phyloP scores from a whole-genome alignment of 441 rosid genomes.

The Geranium incanum region DNA sequence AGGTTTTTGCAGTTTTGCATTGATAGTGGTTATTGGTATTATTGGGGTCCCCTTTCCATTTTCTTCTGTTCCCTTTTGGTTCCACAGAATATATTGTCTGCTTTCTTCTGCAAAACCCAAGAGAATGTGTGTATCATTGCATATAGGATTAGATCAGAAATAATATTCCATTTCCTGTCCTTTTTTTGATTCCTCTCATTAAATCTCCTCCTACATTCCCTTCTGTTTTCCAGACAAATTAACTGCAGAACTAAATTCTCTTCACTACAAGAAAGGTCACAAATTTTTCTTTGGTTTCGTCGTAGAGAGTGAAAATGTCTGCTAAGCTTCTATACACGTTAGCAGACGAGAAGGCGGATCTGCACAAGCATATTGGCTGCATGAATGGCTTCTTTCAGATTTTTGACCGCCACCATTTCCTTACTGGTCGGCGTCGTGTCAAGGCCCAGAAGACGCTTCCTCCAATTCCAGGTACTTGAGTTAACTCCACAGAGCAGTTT shows the following conservation, averaged over 20 bases:
- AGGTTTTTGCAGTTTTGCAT: conserved; percentile 24
- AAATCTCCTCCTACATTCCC: conserved; percentile 27
- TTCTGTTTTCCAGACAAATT: conserved; percentile 22
- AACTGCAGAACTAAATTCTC: conserved; percentile 17
- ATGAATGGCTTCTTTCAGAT: conserved; percentile 80
- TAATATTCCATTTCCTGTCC: conserved; percentile 20
- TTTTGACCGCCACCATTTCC: conserved; percentile 63
- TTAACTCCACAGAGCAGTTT: too few species aligned
- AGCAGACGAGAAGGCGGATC: conserved; percentile 71
- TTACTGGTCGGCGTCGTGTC: conserved; percentile 3
- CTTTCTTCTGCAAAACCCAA: conserved; percentile 15
- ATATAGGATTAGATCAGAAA: conserved; percentile 14
- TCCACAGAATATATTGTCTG: conserved; percentile 25
- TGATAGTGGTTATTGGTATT: conserved; percentile 11
- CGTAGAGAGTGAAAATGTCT: conserved; percentile 39
- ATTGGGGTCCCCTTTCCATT: conserved; percentile 12
- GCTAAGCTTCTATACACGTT: conserved; percentile 45
- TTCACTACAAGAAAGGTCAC: neutral
- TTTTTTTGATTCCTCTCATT: conserved; percentile 23
- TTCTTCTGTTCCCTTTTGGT: conserved; percentile 18
- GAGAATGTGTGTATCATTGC: conserved; percentile 19
- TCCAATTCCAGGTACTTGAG: conserved; percentile 34
- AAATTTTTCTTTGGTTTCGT: neutral
- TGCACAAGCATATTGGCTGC: conserved; percentile 83
- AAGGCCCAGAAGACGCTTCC: conserved; percentile 18